Conservation (phyloP, 2,329 filamentous ascomycete species). For the Didymella pinodella region DNA sequence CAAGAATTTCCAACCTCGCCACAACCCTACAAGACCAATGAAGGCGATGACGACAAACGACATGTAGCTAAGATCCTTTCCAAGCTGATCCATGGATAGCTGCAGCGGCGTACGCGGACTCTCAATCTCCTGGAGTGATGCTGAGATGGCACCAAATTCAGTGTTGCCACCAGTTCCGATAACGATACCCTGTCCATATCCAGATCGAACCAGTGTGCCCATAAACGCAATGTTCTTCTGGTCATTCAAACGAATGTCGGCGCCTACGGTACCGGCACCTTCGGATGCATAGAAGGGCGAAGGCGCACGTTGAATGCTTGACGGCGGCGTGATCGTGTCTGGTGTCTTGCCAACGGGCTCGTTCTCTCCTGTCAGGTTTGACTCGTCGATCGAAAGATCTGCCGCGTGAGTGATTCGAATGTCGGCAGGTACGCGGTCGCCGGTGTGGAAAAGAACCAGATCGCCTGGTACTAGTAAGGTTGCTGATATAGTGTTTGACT, state of each 20-base stretch:
- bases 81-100: conserved; percentile 95
- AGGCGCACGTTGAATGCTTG: conserved; percentile 54
- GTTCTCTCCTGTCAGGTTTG: conserved; percentile 95
- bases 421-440: conserved; percentile 95
- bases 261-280: conserved; percentile 66
- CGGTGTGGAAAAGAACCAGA: conserved; percentile 90
- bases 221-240: conserved; percentile 96
- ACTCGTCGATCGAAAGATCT: conserved; percentile 93
- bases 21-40: conserved; percentile 88
- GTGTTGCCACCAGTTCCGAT: conserved; percentile 93
- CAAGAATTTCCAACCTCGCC: conserved; percentile 86
- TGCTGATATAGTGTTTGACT: conserved; percentile 86
- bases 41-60: conserved; percentile 94
- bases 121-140: conserved; percentile 92
- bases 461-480: conserved; percentile 89
- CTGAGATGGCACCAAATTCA: conserved; percentile 95
- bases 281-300: conserved; percentile 67
- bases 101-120: conserved; percentile 94
- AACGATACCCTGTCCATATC: conserved; percentile 95
- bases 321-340: conserved; percentile 62
- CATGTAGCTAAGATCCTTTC: conserved; percentile 94
- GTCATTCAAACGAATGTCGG: conserved; percentile 73
- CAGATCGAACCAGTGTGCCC: conserved; percentile 94
- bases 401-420: conserved; percentile 90
- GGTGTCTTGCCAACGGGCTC: conserved; percentile 84